These are phyloP conservation scores for Penicillium sp. DNA, from an alignment of 2,329 filamentous ascomycete genomes.

Conservation along the genomic window DNA sequence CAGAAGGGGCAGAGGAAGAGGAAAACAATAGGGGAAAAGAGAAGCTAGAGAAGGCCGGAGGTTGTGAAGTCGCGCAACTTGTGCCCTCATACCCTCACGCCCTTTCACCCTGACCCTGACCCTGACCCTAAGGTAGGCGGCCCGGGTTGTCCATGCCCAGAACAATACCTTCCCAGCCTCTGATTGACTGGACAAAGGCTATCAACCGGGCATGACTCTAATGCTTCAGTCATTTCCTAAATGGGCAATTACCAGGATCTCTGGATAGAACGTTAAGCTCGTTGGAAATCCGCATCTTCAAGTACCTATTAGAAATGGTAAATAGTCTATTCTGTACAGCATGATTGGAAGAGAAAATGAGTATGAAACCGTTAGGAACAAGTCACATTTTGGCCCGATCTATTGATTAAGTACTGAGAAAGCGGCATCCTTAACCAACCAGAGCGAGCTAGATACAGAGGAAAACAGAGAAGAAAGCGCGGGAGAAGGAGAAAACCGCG, in stretches of 20 bases:
- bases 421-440: slow-evolving; percentile 43
- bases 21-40: background rate
- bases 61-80: background rate
- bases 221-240: background rate
- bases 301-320: background rate
- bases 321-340: background rate
- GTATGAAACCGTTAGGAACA: slow-evolving; percentile 36
- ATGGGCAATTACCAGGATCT: background rate
- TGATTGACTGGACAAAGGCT: background rate
- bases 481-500: slow-evolving; percentile 39
- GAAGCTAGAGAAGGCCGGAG: background rate
- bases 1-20: background rate
- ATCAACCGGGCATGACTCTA: background rate
- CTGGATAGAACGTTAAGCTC: background rate
- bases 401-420: slow-evolving; percentile 41
- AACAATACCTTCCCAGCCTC: background rate
- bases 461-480: slow-evolving; percentile 33
- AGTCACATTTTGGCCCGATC: slow-evolving; percentile 44
- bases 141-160: background rate
- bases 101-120: background rate
- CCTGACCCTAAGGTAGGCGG: too few relatives aligned
- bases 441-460: slow-evolving; percentile 44
- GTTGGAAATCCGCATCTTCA: background rate
- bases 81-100: background rate
- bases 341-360: slow-evolving; percentile 5